Conservation (phyloP, 305 asterid genomes). For the Withania somnifera region DNA sequence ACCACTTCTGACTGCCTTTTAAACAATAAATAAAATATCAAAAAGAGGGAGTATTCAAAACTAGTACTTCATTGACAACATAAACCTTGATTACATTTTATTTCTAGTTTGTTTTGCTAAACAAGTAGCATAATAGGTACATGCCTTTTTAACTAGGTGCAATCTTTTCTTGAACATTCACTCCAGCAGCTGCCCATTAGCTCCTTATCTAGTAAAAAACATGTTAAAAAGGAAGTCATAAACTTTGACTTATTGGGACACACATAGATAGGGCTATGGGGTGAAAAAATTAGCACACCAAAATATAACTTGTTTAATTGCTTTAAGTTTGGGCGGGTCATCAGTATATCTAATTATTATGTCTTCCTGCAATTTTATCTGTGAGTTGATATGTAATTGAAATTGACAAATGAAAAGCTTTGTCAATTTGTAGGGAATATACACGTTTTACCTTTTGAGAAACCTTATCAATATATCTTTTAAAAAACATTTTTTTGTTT, state of each 20-base stretch:
- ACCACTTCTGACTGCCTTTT: too few relatives aligned
- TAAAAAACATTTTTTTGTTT: too few relatives aligned
- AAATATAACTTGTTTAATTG: neutral
- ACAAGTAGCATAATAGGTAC: neutral
- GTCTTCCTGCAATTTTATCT: too few relatives aligned
- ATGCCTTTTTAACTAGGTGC: neutral
- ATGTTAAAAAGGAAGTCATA: neutral
- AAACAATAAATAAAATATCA: too few relatives aligned
- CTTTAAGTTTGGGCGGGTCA: neutral
- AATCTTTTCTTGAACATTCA: neutral
- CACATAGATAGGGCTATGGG: neutral
- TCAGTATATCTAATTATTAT: neutral
- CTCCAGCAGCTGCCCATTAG: neutral
- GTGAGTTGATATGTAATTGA: too few relatives aligned
- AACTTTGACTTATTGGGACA: neutral
- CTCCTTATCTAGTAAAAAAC: neutral
- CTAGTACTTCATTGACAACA: neutral
- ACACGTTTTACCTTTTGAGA: too few relatives aligned
- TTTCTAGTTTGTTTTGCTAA: neutral
- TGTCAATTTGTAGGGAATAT: neutral
- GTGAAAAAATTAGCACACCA: neutral
- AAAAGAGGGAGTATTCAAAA: neutral
- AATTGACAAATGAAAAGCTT: too few relatives aligned
- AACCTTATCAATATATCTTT: too few relatives aligned
- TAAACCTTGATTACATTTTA: neutral